A percentile compares a stretch with the other conserved stretches of the same genome.
These are phyloP conservation scores for Paragyromitra xinjiangensis DNA, from an alignment of 495 filamentous ascomycete species.

Conservation along the genomic window DNA sequence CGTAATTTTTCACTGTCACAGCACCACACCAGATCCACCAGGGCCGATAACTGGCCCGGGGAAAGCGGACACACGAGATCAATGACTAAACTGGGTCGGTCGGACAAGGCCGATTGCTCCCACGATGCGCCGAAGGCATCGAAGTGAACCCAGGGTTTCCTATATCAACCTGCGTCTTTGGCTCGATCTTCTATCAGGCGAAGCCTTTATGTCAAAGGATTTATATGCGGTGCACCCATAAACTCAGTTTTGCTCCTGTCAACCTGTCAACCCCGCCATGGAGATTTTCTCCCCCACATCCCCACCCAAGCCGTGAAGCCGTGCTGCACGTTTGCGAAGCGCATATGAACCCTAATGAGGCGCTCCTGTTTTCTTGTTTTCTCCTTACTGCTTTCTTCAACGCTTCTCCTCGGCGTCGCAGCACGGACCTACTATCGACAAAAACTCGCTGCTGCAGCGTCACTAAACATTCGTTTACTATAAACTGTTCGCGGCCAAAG, in stretches of 20 bases:
- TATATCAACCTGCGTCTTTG: slow-evolving; percentile 7
- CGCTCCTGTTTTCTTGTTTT: background rate
- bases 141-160: slow-evolving; percentile 13
- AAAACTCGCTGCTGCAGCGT: background rate
- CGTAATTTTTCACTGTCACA: slow-evolving; percentile 25
- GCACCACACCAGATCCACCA: background rate
- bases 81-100: background rate
- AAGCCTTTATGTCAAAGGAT: background rate
- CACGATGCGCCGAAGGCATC: slow-evolving; percentile 22
- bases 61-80: background rate
- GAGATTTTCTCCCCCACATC: background rate
- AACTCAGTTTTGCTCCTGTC: background rate
- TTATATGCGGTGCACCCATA: background rate
- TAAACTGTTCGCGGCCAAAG: background rate
- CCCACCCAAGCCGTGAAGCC: background rate
- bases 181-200: slow-evolving; percentile 1
- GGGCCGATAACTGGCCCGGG: slow-evolving; percentile 21
- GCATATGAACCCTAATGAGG: background rate
- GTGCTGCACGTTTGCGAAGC: background rate
- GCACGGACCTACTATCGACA: background rate
- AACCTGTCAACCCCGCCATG: background rate
- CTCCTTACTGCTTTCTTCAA: no score
- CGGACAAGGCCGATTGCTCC: slow-evolving; percentile 16
- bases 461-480: slow-evolving; percentile 2
- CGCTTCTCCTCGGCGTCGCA: background rate